phyloP scores from a whole-genome alignment of 2,329 filamentous ascomycete genomes.

The Fusarium newnesense region DNA sequence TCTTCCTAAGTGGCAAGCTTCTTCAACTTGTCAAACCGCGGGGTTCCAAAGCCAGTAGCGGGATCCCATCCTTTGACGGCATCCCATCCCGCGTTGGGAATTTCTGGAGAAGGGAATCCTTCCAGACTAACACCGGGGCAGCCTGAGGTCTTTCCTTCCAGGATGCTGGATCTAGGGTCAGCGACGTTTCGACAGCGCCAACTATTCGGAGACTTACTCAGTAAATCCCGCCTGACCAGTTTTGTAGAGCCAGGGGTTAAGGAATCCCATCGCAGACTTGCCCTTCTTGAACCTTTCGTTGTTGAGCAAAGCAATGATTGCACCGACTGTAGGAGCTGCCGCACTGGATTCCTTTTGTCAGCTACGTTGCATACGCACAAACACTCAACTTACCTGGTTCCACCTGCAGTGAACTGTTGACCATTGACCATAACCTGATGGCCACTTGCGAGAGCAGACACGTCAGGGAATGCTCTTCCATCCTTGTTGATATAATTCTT shows the following conservation, averaged over 20 bases:
- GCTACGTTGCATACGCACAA: not conserved
- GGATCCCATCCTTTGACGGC: conserved; percentile 51
- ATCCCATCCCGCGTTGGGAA: conserved; percentile 44
- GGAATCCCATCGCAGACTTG: conserved; percentile 64
- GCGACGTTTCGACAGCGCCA: not conserved
- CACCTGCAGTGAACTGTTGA: conserved; percentile 40
- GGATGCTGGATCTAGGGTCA: conserved; percentile 45
- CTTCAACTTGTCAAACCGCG: conserved; percentile 53
- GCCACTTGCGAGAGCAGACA: conserved; percentile 62
- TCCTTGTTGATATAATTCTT: conserved; percentile 54
- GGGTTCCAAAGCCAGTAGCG: conserved; percentile 57
- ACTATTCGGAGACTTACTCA: conserved; percentile 44
- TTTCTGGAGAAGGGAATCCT: conserved; percentile 40
- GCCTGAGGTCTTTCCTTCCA: conserved; percentile 47
- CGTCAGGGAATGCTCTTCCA: conserved; percentile 70
- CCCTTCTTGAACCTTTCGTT: conserved; percentile 67
- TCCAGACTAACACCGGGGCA: conserved; percentile 45
- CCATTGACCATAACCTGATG: conserved; percentile 50
- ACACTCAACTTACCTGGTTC: conserved; percentile 46
- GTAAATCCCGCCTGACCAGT: conserved; percentile 47
- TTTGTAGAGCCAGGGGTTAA: conserved; percentile 70
- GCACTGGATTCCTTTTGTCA: conserved; percentile 52
- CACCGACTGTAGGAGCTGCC: conserved; percentile 70
- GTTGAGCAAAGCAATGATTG: conserved; percentile 72
- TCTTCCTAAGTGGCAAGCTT: conserved; percentile 28